phyloP scores from a whole-genome alignment of 2,329 filamentous ascomycete genomes.

The Metarhizium guizhouense region DNA sequence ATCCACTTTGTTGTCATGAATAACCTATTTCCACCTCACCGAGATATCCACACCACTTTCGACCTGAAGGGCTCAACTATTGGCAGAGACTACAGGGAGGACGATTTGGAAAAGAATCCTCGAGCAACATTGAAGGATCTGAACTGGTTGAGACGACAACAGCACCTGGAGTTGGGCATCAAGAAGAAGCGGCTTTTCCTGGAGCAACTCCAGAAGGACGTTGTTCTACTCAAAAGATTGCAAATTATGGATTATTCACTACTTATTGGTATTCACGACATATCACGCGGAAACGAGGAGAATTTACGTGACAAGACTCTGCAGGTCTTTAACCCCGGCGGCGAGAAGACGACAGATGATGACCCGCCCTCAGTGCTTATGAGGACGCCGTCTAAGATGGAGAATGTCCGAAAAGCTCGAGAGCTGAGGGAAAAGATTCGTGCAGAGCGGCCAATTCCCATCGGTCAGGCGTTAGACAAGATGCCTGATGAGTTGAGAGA shows the following conservation, averaged over 20 bases:
- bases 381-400: slow-evolving; percentile 86
- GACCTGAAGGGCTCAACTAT: slow-evolving; percentile 95
- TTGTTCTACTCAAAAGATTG: slow-evolving; percentile 73
- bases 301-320: slow-evolving; percentile 84
- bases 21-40: slow-evolving; percentile 93
- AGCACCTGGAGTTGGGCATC: slow-evolving; percentile 80
- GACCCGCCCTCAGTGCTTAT: slow-evolving; percentile 60
- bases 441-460: slow-evolving; percentile 84
- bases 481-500: slow-evolving; percentile 88
- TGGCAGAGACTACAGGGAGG: slow-evolving; percentile 83
- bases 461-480: slow-evolving; percentile 70
- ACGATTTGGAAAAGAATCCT: slow-evolving; percentile 79
- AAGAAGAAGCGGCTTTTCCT: slow-evolving; percentile 83
- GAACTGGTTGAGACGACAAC: slow-evolving; percentile 84
- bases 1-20: slow-evolving; percentile 99
- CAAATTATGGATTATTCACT: slow-evolving; percentile 99
- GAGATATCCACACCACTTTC: slow-evolving; percentile 95
- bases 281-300: slow-evolving; percentile 86
- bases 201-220: slow-evolving; percentile 80
- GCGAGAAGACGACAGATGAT: slow-evolving; percentile 48
- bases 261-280: slow-evolving; percentile 86
- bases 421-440: slow-evolving; percentile 90
- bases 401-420: slow-evolving; percentile 82
- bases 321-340: slow-evolving; percentile 86
- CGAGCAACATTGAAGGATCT: slow-evolving; percentile 91